Evolutionary conservation across 257 asterid genomes (phyloP).

Genomic region (Paulownia fortunei): DNA sequence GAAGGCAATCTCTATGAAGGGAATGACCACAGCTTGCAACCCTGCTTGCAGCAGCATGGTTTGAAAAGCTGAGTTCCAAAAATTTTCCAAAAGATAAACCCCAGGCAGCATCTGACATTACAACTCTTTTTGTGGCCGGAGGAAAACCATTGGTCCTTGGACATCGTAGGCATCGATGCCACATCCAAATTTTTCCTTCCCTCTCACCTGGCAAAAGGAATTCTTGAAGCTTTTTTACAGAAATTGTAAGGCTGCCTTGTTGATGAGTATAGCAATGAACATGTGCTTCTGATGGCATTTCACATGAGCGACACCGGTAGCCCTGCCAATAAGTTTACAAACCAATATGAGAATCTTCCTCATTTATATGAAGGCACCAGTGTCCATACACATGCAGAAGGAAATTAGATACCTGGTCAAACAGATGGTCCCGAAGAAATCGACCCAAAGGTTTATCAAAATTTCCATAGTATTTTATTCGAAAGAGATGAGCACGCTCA

Average conservation of each 20-base stretch:
- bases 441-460: slow-evolving; percentile 83
- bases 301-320: slow-evolving; percentile 65
- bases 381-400: slow-evolving; percentile 7
- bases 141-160: slow-evolving; percentile 74
- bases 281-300: slow-evolving; percentile 82
- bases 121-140: slow-evolving; percentile 67
- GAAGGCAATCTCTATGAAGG: slow-evolving; percentile 85
- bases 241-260: slow-evolving; percentile 80
- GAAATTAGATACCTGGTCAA: slow-evolving; percentile 64
- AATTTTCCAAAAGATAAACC: slow-evolving; percentile 81
- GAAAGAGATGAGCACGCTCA: slow-evolving; percentile 78
- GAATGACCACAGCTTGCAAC: slow-evolving; percentile 89
- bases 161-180: slow-evolving; percentile 87
- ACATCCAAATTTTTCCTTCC: slow-evolving; percentile 85
- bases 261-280: slow-evolving; percentile 79
- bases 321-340: slow-evolving; percentile 45
- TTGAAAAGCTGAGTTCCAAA: slow-evolving; percentile 83
- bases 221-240: slow-evolving; percentile 61
- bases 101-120: slow-evolving; percentile 86
- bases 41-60: slow-evolving; percentile 87
- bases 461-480: slow-evolving; percentile 76
- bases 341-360: slow-evolving; percentile 23
- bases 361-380: slow-evolving; percentile 13
- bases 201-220: slow-evolving; percentile 65
- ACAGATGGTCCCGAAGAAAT: slow-evolving; percentile 63